A percentile compares a stretch with the other conserved stretches of the same genome.
Evolutionary conservation across 2,329 filamentous ascomycete species (phyloP).

Genomic region (Lasiodiplodia sp.): DNA sequence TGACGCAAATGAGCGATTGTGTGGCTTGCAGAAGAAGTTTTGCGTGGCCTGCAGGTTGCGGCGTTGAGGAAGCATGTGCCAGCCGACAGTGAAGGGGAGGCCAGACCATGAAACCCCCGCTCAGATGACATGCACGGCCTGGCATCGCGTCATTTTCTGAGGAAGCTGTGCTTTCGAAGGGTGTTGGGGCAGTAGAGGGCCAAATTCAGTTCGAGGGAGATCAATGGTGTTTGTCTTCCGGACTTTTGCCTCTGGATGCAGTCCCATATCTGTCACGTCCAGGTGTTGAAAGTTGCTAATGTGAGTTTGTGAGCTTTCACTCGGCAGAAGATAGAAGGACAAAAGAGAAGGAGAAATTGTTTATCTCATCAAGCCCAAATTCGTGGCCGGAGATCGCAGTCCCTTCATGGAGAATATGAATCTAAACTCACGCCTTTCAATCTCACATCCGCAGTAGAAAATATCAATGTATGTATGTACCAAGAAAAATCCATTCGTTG

Average conservation of each 20-base stretch:
- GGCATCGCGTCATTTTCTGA: no score
- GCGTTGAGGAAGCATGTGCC: no score
- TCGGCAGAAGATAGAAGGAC: neutral
- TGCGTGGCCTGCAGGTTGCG: no score
- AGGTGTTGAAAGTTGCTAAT: neutral
- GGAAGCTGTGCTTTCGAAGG: no score
- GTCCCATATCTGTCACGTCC: neutral
- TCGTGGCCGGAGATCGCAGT: neutral
- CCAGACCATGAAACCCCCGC: no score
- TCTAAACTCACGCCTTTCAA: neutral
- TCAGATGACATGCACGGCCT: no score
- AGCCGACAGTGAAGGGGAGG: no score
- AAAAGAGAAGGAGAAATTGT: neutral
- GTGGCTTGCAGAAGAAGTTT: no score
- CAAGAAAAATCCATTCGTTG: conserved; percentile 1
- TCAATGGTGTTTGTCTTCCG: neutral
- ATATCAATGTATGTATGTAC: neutral
- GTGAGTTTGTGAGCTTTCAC: neutral
- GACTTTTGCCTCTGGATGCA: neutral
- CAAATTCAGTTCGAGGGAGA: neutral
- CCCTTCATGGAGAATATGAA: neutral
- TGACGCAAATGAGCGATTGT: no score
- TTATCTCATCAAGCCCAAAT: no score
- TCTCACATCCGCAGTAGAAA: neutral
- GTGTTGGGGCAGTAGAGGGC: neutral